phyloP scores from a whole-genome alignment of 1,284 basidiomycete genomes.

The Takashimella tepidaria region DNA sequence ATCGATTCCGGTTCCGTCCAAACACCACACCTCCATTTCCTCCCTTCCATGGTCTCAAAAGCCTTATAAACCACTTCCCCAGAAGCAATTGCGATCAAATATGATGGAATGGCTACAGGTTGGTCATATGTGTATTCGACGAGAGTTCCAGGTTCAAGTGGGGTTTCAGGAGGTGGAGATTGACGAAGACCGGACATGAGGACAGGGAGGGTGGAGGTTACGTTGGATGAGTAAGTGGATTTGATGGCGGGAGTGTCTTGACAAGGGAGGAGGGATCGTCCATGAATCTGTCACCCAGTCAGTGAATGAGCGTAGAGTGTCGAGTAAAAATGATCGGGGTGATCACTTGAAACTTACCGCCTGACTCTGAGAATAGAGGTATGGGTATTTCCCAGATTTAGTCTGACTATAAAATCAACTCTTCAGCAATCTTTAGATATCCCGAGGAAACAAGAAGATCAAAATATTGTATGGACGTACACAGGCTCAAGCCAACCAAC shows the following conservation, averaged over 20 bases:
- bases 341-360: constrained; percentile 50
- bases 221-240: constrained; percentile 67
- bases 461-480: too few relatives aligned
- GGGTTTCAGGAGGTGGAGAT: constrained; percentile 64
- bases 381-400: constrained; percentile 77
- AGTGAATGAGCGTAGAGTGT: constrained; percentile 25
- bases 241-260: constrained; percentile 56
- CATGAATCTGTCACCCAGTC: constrained; percentile 64
- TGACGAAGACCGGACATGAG: constrained; percentile 77
- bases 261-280: constrained; percentile 69
- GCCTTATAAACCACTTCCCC: constrained; percentile 73
- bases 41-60: constrained; percentile 59
- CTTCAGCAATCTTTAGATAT: not conserved
- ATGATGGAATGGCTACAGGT: constrained; percentile 78
- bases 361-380: constrained; percentile 91
- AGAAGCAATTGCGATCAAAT: constrained; percentile 78
- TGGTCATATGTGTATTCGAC: constrained; percentile 51
- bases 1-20: constrained; percentile 85
- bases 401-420: constrained; percentile 62
- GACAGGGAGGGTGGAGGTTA: constrained; percentile 70
- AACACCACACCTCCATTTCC: constrained; percentile 71
- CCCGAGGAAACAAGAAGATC: not conserved
- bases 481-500: constrained; percentile 90
- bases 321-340: too few relatives aligned
- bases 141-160: constrained; percentile 61